Base-by-base conservation (phyloP, 2,329 filamentous ascomycete genomes). In the Raffaelea albimanens region DNA sequence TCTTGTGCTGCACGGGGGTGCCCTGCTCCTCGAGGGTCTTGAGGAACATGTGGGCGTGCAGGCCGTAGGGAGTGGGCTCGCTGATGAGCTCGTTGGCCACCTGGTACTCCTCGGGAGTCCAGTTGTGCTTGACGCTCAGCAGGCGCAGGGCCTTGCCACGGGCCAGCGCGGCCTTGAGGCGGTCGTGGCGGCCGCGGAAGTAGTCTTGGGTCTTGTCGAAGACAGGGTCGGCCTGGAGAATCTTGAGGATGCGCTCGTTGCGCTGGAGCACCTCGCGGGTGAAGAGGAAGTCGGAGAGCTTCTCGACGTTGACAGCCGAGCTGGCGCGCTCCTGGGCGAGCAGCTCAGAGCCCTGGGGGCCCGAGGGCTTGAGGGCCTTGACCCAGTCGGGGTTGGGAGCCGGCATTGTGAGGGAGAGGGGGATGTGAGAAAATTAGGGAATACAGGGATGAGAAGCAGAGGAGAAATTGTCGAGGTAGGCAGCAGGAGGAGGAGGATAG, bases 191-290 rank as follows among this genome's bases (percentile, higher is more conserved):
- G 39, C 84, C 83, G 55, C 78, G 73, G 61, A 85, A 86, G 66
- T 87, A 87, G 61, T 88, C 87, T 54, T 84, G 80, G 3, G 80
- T 80, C 67, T 89, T 90, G 65, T 89, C 82, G 55, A 90, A 89
- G 48, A 87, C 73, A 45, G 78, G 76, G 50, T 90, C 83, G 0
- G 71, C 62, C 56, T 81, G 68, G 5, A 90, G 72, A n/a, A 87
- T 72, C 43, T 74, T 66, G 5, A 87, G 67, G 23, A 90, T 72
- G 21, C 67, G 68, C 2, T 75, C 65, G 57, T 82, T 80, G 40
- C 76, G 71, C 48, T 81, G 71, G 11, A 88, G 69, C 5, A 71
- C 71, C 50, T 82, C 73, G 57, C 79, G 78, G 20, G 82, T 84
- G 63, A 85, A 84, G 42, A 90, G 70, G 57, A 86, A 81, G 45